Base-by-base conservation (phyloP, 495 filamentous ascomycete species). In the Annulohypoxylon stygium region DNA sequence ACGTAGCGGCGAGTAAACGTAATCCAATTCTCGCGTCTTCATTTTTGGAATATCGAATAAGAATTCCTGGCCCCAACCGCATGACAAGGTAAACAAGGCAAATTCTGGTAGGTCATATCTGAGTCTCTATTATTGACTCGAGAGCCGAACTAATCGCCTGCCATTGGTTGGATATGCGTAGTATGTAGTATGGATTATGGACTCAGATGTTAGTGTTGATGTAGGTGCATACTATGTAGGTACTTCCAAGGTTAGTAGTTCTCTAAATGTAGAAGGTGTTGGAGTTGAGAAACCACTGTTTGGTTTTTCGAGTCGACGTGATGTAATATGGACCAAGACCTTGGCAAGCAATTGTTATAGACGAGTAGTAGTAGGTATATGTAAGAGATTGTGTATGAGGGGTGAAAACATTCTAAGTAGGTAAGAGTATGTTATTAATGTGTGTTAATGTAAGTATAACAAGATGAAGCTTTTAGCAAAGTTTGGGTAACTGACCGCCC, bases 11-110 rank as follows among this genome's bases (percentile, higher is more conserved):
- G 47, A 48, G 54, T 34, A 25, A 55, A 66, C 53, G 61, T 51
- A 53, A 61, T 55, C 34, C n/a, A 25, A 10, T 65, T 61, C 47
- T 57, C 50, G 50, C 48, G 30, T 48, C 30, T 47, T 57, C 10
- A 48, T 9, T 12, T 60, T 60, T 50, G 12, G 51, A 18, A 18
- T 45, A 50, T 47, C 6, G 45, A 20, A 54, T 54, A 47, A 45
- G 14, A 61, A 57, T 45, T 50, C 2, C 36, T 37, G 37, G 53
- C 61, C 3, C 23, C 18, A 37, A 48, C 43, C 1, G 61, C 53
- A 66, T 37, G 55, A 61, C 14, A 36, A 11, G 11, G 33, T 34
- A 59, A 62, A 12, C 41, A 64, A 14, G 33, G 36, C 11, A 9
- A 25, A 6, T 37, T 34, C 7, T 14, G 25, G 53, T 4, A 30